Base-by-base conservation (phyloP, 768 basidiomycete genomes). In the Tulasnella sp. region DNA sequence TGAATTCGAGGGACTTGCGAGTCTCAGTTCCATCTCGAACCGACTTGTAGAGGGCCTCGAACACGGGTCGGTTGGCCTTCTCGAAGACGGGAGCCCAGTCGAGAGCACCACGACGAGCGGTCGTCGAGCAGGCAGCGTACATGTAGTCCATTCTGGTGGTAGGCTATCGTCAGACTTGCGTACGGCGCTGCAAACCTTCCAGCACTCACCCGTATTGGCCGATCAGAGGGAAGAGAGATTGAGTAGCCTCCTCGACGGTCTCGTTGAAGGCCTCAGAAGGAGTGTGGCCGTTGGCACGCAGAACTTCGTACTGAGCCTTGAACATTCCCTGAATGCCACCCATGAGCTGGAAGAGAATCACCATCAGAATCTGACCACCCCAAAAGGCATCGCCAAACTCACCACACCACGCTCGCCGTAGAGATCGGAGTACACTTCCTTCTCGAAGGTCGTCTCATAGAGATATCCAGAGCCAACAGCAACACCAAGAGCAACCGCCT, bases 181-280 rank as follows among this genome's bases (percentile, higher is more conserved):
- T 21, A 76, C 4, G 8, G 14, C n/a, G 18, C n/a, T 1, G 31
- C 27, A 14, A 71, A 7, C 18, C 56, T 48, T n/a, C 27, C 71
- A 8, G 77, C 9, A 84, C 91, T 78, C 85, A 94, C 93, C 96
- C 96, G 85, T 98, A 93, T 84, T 93, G 90, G 82, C 97, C 98
- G 84, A 99, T 96, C 86, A 99, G 87, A 80, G 98, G 98, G 89
- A 95, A 98, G 81, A 99, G 91, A 52, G 96, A 97, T 85, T 99
- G 97, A 62, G 97, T 99, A n/a, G 98, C 98, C 88, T 99, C 98
- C 87, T 99, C 98, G 81, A 99, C 98, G 80, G 98, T 99, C 89
- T 99, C 98, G 87, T 99, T 99, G 92, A 99, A 99, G 74, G 97
- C 97, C 86, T 99, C 98, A 62, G 97, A 99, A 77, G 98, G 98